Percentiles rank a stretch among this genome's conserved stretches.
Evolutionary conservation across 345 rosid genomes (phyloP).

Genomic region (Lepidium aucheri): DNA sequence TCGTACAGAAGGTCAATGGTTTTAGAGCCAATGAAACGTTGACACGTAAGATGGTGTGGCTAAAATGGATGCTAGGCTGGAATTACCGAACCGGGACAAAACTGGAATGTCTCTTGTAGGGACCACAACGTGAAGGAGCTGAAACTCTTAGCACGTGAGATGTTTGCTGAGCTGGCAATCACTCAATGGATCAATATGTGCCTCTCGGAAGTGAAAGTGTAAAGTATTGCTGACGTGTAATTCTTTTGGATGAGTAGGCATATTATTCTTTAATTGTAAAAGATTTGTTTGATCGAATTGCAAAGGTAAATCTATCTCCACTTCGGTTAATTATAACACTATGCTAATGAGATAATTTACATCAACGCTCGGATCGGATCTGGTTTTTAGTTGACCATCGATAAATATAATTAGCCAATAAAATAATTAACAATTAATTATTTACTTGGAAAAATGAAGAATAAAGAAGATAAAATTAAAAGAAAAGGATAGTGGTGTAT

Average conservation of each 20-base stretch:
- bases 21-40: constrained; percentile 9
- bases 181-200: constrained; percentile 13
- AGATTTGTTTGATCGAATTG: neutral
- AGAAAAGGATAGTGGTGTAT: constrained; percentile 10
- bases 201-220: constrained; percentile 14
- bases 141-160: constrained; percentile 20
- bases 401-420: neutral
- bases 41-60: constrained; percentile 31
- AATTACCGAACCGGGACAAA: neutral
- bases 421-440: neutral
- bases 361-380: neutral
- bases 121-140: constrained; percentile 19
- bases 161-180: constrained; percentile 23
- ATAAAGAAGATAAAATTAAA: constrained; percentile 15
- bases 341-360: too few species aligned
- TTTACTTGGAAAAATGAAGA: neutral
- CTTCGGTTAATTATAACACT: too few species aligned
- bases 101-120: constrained; percentile 14
- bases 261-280: constrained; percentile 18
- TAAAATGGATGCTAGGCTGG: constrained; percentile 36
- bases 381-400: neutral
- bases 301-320: neutral
- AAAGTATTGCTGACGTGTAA: constrained; percentile 26
- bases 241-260: constrained; percentile 22
- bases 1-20: constrained; percentile 43